Conservation (phyloP, 805 yeast species). For the Barnettozyma sp. region DNA sequence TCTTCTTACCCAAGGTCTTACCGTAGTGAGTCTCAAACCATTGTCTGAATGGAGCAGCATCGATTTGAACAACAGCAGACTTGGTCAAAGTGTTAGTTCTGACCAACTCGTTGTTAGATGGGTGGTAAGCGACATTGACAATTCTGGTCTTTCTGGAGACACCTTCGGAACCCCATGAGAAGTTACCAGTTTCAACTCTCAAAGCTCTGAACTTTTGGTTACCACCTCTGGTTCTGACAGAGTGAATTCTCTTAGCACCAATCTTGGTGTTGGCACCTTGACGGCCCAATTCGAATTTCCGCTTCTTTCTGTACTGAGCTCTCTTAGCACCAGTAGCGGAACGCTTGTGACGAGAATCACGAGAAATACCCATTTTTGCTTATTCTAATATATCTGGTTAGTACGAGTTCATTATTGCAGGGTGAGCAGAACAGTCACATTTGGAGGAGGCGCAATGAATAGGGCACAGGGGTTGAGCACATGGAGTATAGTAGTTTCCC, state of each 20-base stretch:
- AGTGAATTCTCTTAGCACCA: slow-evolving; percentile 97
- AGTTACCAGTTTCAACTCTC: slow-evolving; percentile 98
- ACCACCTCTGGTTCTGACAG: slow-evolving; percentile 99
- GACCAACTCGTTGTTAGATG: slow-evolving; percentile 98
- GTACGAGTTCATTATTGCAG: slow-evolving; percentile 7
- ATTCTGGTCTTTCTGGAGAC: slow-evolving; percentile 98
- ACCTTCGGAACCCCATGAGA: slow-evolving; percentile 99
- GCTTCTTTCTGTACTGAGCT: slow-evolving; percentile 99
- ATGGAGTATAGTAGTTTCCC: too few relatives aligned
- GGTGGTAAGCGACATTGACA: slow-evolving; percentile 96
- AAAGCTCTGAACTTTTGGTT: slow-evolving; percentile 99
- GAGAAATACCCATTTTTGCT: slow-evolving; percentile 96
- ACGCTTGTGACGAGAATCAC: slow-evolving; percentile 99
- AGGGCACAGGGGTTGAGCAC: too few relatives aligned
- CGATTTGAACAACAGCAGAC: slow-evolving; percentile 98
- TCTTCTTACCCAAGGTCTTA: slow-evolving; percentile 84
- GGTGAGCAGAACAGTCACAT: too few relatives aligned
- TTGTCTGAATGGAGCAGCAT: slow-evolving; percentile 99
- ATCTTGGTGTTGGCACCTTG: slow-evolving; percentile 99
- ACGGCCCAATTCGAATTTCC: slow-evolving; percentile 99
- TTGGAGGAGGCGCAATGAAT: too few relatives aligned
- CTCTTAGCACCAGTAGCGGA: slow-evolving; percentile 99
- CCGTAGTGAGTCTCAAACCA: slow-evolving; percentile 99
- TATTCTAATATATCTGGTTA: slow-evolving; percentile 14
- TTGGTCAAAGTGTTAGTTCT: slow-evolving; percentile 99